Percentiles rank a stretch among this genome's conserved stretches.
Conservation (phyloP, 768 basidiomycete species). For the Gelatoporia subvermispora region DNA sequence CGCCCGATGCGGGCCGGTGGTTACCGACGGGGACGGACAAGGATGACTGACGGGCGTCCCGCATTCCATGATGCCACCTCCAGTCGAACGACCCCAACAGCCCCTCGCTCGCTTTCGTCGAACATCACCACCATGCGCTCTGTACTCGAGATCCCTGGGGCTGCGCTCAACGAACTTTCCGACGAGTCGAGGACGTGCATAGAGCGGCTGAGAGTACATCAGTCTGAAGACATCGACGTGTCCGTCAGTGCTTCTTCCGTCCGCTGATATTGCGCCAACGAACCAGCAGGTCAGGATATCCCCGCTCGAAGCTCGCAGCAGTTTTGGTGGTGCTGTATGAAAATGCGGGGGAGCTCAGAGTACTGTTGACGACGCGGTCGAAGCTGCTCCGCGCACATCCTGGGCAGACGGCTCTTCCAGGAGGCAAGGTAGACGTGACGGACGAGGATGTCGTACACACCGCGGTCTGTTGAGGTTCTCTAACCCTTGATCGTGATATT, state of each 20-base stretch:
- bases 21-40: too few relatives aligned
- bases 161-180: constrained; percentile 11
- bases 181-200: constrained; percentile 27
- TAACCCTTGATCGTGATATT: neutral
- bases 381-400: constrained; percentile 70
- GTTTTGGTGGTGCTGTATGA: constrained; percentile 81
- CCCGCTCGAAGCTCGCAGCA: constrained; percentile 53
- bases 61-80: too few relatives aligned
- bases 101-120: too few relatives aligned
- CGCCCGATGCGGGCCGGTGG: too few relatives aligned
- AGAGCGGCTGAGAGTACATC: constrained; percentile 32
- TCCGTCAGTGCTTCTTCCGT: constrained; percentile 41
- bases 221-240: constrained; percentile 42
- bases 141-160: neutral
- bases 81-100: too few relatives aligned
- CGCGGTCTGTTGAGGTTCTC: constrained; percentile 51
- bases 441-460: constrained; percentile 64
- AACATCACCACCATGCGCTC: neutral
- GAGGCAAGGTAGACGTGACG: constrained; percentile 67
- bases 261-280: neutral
- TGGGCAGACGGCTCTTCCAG: constrained; percentile 80
- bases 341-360: constrained; percentile 57
- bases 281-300: constrained; percentile 27
- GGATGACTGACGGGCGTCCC: too few relatives aligned
- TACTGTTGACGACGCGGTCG: constrained; percentile 83